These are phyloP conservation scores for Hyaloperonospora arabidopsidis DNA, from an alignment of 352 stramenopile genomes.

Conservation along the genomic window DNA sequence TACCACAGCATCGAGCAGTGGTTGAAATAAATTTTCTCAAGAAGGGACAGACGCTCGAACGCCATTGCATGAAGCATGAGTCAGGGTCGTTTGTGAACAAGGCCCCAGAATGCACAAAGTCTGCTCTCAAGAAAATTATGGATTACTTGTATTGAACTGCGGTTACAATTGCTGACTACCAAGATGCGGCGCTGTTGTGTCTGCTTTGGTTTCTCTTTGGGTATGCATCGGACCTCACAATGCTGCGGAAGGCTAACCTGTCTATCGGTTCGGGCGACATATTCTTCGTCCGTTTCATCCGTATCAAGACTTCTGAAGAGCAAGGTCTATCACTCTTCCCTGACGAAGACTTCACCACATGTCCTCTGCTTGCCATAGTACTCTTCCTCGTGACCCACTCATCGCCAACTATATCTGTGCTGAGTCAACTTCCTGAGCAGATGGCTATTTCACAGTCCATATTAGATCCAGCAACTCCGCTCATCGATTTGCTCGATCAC, in stretches of 20 bases:
- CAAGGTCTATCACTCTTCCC: neutral
- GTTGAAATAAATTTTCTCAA: neutral
- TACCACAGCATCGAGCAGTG: neutral
- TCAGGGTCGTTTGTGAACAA: neutral
- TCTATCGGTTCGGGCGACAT: neutral
- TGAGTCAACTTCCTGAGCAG: constrained; percentile 12
- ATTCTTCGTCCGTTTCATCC: constrained; percentile 1
- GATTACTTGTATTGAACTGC: neutral
- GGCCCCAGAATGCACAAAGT: neutral
- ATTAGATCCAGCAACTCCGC: neutral
- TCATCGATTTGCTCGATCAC: constrained; percentile 11
- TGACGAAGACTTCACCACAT: neutral
- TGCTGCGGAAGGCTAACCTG: neutral
- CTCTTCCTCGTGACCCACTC: constrained; percentile 33
- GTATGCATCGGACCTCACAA: neutral
- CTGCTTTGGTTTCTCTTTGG: neutral
- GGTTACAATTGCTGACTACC: neutral
- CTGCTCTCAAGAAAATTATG: neutral
- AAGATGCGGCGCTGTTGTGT: neutral
- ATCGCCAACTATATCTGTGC: neutral
- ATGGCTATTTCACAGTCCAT: neutral
- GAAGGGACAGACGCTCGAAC: neutral
- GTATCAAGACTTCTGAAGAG: neutral
- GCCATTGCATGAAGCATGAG: neutral
- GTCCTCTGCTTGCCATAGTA: constrained; percentile 23